Evolutionary conservation across 2,329 filamentous ascomycete genomes (phyloP), one percentile per base, ranked within the genome.

Genomic region (Leptographium radiaticola): DNA sequence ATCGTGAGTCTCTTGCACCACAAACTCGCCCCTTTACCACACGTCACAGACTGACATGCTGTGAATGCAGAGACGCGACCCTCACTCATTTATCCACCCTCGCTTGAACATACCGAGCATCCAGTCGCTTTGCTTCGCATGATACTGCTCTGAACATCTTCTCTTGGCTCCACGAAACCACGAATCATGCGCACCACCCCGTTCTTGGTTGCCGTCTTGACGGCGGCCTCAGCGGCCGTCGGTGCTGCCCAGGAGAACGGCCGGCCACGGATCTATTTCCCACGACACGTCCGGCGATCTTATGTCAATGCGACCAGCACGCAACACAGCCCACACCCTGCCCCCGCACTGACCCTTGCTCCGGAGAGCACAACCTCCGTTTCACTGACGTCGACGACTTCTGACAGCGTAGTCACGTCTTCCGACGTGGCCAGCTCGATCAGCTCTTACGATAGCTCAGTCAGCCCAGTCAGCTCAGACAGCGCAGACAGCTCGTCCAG

Each of bases 261-360:
- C 39, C 67, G 68, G 57, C 76, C 77, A 18, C 73, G 70, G 62
- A 77, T 79, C 61, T 81, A 80, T 64, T 81, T 76, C 58, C 79
- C 79, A 13, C 71, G 74, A 54, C 71, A 79, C 45, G 69, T 81
- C 61, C 80, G 75, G 67, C 72, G 77, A 53, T 68, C 75, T 55
- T 68, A 72, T 52, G 60, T 61, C 56, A 76, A 77, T 61, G 64
- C 63, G 15, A 73, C 72, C n/a, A 62, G 64, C 56, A 68, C 68
- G 43, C 63, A 63, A 51, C 53, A 60, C 33, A 60, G 58, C 49
- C 60, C 62, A n/a, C 61, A 63, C 39, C 33, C 57, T 12, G 51
- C 63, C 44, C 60, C 60, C 43, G 58, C 62, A 42, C 59, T 62
- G 5, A 60, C 60, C 2, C 31, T 51, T 18, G 55, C 56, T 5